Evolutionary conservation across 768 basidiomycete species (phyloP).

Genomic region (Mycena alexandri): DNA sequence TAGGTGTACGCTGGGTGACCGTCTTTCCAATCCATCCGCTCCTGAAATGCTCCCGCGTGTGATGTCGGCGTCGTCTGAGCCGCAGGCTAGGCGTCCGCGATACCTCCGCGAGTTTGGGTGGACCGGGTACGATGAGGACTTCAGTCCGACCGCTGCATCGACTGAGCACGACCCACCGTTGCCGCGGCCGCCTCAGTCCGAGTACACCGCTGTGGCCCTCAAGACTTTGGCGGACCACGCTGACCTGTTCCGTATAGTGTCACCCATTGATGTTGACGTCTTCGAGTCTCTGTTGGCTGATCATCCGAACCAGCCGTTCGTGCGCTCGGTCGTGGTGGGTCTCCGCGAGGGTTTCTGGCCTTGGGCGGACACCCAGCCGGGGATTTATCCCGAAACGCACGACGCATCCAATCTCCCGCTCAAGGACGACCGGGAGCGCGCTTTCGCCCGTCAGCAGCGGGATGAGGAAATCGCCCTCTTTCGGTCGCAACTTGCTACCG

Average conservation of each 20-base stretch:
- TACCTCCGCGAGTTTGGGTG: no score
- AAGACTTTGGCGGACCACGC: constrained; percentile 44
- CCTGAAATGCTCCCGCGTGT: no score
- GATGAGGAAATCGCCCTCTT: constrained; percentile 27
- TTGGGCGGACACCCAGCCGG: no score
- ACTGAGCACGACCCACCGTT: constrained; percentile 20
- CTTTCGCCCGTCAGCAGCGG: constrained; percentile 34
- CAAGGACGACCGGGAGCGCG: constrained; percentile 14
- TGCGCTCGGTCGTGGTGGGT: no score
- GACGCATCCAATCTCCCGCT: constrained; percentile 7
- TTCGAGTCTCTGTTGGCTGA: constrained; percentile 32
- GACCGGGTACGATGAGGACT: no score
- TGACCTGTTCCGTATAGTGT: constrained; percentile 46
- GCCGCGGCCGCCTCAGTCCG: constrained; percentile 30
- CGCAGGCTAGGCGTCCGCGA: no score
- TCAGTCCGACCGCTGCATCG: no score
- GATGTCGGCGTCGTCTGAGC: no score
- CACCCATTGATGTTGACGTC: constrained; percentile 37
- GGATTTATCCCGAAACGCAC: constrained; percentile 39
- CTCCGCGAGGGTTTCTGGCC: no score
- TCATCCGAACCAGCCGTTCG: constrained; percentile 23
- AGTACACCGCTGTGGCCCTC: constrained; percentile 33
- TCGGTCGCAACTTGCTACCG: constrained; percentile 37
- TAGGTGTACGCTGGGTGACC: no score
- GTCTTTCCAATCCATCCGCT: no score